These are phyloP conservation scores for Allantophomopsis lycopodina DNA, from an alignment of 2,329 filamentous ascomycete genomes.

Conservation along the genomic window DNA sequence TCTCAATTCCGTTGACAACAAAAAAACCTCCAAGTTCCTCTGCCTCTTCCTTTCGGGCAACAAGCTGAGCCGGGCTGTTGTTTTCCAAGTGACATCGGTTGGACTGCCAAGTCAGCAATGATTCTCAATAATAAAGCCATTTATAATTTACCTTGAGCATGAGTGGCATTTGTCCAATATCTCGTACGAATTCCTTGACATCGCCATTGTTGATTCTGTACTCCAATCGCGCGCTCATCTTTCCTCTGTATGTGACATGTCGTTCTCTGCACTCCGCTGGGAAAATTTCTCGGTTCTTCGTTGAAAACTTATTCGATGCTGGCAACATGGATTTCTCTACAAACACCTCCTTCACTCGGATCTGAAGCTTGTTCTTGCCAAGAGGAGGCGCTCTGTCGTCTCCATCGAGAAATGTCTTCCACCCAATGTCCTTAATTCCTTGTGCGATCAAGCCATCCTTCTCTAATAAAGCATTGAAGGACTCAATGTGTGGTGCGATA, in stretches of 20 bases:
- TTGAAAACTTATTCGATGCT: slow-evolving; percentile 67
- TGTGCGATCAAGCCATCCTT: slow-evolving; percentile 60
- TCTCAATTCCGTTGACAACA: slow-evolving; percentile 94
- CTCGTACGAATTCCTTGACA: slow-evolving; percentile 67
- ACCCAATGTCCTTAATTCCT: slow-evolving; percentile 78
- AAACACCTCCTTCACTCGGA: slow-evolving; percentile 70
- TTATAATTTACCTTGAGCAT: slow-evolving; percentile 67
- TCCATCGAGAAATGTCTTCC: slow-evolving; percentile 76
- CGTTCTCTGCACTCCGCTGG: slow-evolving; percentile 91
- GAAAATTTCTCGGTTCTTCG: slow-evolving; percentile 69
- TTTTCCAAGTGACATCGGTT: slow-evolving; percentile 84
- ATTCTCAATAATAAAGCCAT: neutral
- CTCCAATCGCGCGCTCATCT: slow-evolving; percentile 70
- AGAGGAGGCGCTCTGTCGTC: slow-evolving; percentile 45
- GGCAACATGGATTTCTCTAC: slow-evolving; percentile 74
- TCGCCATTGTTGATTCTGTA: slow-evolving; percentile 81
- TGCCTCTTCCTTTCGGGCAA: slow-evolving; percentile 82
- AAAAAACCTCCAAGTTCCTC: slow-evolving; percentile 97
- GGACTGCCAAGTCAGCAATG: slow-evolving; percentile 39
- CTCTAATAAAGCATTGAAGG: slow-evolving; percentile 84
- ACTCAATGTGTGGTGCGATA: slow-evolving; percentile 86
- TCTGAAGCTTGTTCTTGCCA: slow-evolving; percentile 59
- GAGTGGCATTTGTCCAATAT: slow-evolving; percentile 79
- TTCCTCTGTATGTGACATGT: slow-evolving; percentile 82
- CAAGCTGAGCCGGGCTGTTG: slow-evolving; percentile 68